Base-by-base conservation (phyloP, 1,139 yeast genomes). In the Suhomyces choctaworum region DNA sequence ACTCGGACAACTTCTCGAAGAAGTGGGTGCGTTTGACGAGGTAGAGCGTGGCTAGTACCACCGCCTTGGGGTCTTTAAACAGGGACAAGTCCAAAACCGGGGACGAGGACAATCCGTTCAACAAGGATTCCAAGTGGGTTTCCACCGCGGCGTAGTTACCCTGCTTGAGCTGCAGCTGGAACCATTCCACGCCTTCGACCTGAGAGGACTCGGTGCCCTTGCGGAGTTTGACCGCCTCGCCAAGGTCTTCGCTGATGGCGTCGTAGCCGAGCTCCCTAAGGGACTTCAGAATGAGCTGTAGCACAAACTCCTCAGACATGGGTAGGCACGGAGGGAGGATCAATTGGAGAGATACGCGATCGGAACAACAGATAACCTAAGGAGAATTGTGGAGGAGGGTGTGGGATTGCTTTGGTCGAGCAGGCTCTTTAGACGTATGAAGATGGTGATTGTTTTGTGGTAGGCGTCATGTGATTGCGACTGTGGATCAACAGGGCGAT, bases 231-330 rank as follows among this genome's bases (percentile, higher is more conserved):
- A 47, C 39, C 19, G 45, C 45, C 9, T 36, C 41, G 3, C 38
- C 44, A 22, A 54, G 34, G 5, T 36, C 32, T 7, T 45, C 51
- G 13, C 53, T 44, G 16, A 50, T 41, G 7, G 41, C 43, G 17
- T 36, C 40, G 35, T 58, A 62, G 10, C 68, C 67, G 26, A 62
- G 50, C 14, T 62, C 66, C 16, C 48, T 45, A 25, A 68, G 57
- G 1, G 71, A 44, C 25, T 53, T 51, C 37, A 58, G 62, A 28
- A 67, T 52, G 25, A 68, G 44, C 42, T 61, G 61, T 25, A 65
- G 50, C 24, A 62, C 51, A 40, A 64, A 62, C 29, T 60, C 60
- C 28, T 51, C 48, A n/a, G 62, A 50, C 46, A 54, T 46, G 22
- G 21, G 4, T 5, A 7, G 21, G 19, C 12, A 9, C 14, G 11